Conservation (phyloP, 2,329 filamentous ascomycete genomes). For the Ascochyta viciae-villosae region DNA sequence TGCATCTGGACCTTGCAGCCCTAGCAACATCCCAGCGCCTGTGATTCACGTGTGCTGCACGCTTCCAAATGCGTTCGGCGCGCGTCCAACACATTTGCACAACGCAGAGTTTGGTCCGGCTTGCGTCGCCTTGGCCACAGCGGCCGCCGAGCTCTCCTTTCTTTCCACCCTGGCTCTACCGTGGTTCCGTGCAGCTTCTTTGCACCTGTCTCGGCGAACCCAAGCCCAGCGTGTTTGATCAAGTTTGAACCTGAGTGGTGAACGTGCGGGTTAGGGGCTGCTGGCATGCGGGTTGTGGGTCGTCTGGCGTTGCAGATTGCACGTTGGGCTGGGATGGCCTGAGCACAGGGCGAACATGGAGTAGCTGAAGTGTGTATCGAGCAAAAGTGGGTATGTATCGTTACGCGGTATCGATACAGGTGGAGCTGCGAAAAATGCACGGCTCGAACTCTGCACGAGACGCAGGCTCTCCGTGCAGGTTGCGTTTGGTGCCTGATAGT, state of each 20-base stretch:
- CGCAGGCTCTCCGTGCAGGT: neutral
- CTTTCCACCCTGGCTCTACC: neutral
- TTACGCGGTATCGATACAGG: conserved; percentile 14
- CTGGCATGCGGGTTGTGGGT: conserved; percentile 12
- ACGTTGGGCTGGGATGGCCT: conserved; percentile 18
- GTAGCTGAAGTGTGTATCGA: neutral
- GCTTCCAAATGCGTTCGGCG: neutral
- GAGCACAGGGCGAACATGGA: conserved; percentile 7
- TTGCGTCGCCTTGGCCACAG: neutral
- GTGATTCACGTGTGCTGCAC: neutral
- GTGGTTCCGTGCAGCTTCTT: neutral
- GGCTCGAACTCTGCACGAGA: neutral
- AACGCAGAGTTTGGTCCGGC: neutral
- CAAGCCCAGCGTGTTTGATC: neutral
- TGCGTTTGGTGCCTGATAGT: conserved; percentile 10
- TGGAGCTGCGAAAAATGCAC: conserved; percentile 4
- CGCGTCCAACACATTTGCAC: neutral
- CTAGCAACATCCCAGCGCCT: neutral
- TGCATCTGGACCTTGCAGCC: neutral
- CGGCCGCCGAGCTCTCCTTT: neutral
- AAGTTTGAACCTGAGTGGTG: conserved; percentile 1
- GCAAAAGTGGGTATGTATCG: conserved; percentile 5
- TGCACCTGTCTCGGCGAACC: neutral
- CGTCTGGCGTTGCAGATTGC: conserved; percentile 1
- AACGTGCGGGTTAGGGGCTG: conserved; percentile 17